phyloP scores from a whole-genome alignment of 1,139 yeast species.

The Debaryomyces sp. region DNA sequence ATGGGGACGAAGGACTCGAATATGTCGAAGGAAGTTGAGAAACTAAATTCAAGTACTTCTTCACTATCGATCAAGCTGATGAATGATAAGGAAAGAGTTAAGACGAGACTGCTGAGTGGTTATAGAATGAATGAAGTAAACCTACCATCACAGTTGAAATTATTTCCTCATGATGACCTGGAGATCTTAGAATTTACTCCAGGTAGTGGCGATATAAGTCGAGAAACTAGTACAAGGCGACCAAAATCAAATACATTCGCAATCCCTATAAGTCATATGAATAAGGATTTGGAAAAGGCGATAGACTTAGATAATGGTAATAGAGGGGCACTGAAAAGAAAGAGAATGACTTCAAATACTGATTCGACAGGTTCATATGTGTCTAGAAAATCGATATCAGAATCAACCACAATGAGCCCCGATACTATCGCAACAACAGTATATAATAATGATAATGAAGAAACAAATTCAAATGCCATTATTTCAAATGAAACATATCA shows the following conservation, averaged over 20 bases:
- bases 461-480: conserved; percentile 2
- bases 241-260: conserved; percentile 31
- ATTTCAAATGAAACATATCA: conserved; percentile 6
- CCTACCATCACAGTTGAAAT: conserved; percentile 60
- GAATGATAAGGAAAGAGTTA: conserved; percentile 8
- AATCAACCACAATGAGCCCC: conserved; percentile 6
- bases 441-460: conserved; percentile 3
- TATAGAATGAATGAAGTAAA: conserved; percentile 17
- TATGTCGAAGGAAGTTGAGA: conserved; percentile 28
- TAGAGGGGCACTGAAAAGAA: conserved; percentile 1
- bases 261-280: conserved; percentile 18
- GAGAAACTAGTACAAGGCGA: conserved; percentile 41
- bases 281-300: conserved; percentile 7
- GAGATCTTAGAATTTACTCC: conserved; percentile 39
- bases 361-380: conserved; percentile 6
- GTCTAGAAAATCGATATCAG: conserved; percentile 1
- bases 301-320: not conserved
- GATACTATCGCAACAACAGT: conserved; percentile 12
- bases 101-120: conserved; percentile 18
- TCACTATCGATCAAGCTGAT: conserved; percentile 20
- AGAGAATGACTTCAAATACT: conserved; percentile 4
- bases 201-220: conserved; percentile 31
- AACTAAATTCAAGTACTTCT: conserved; percentile 23
- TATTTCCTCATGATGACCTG: conserved; percentile 43
- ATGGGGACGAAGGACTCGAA: conserved; percentile 19